Percentiles rank a stretch among this genome's conserved stretches.
Evolutionary conservation across 306 rosid genomes (phyloP).

Genomic region (Quercus mongolica): DNA sequence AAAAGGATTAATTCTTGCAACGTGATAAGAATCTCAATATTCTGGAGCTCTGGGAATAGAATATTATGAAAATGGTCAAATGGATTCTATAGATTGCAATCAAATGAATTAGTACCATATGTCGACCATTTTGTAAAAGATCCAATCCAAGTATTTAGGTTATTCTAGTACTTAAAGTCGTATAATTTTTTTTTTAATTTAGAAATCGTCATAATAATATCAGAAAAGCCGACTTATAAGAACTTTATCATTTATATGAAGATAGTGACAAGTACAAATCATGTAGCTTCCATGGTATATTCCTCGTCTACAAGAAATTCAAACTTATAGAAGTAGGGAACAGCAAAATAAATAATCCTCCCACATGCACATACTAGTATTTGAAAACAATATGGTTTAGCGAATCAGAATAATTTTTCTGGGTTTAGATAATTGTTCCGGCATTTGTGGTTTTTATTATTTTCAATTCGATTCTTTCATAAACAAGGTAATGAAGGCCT

Average conservation of each 20-base stretch:
- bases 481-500: too few relatives aligned
- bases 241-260: neutral
- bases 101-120: conserved; percentile 11
- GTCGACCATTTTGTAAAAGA: neutral
- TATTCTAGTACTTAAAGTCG: neutral
- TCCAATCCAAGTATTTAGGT: neutral
- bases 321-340: neutral
- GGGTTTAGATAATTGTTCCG: conserved; percentile 26
- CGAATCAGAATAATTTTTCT: conserved; percentile 33
- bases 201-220: neutral
- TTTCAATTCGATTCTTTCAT: neutral
- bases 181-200: neutral
- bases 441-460: neutral
- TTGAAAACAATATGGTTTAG: conserved; percentile 24
- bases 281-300: neutral
- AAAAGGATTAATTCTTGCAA: neutral
- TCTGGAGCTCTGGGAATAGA: conserved; percentile 11
- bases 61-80: conserved; percentile 2
- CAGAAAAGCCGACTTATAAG: neutral
- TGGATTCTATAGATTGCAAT: conserved; percentile 15
- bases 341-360: neutral
- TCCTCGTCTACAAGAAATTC: neutral
- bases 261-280: neutral
- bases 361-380: conserved; percentile 24
- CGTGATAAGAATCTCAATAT: conserved; percentile 34